A percentile compares a stretch with the other conserved stretches of the same genome.
phyloP scores from a whole-genome alignment of 192 early-diverging fungal genomes.

The Geranomyces michiganensis region DNA sequence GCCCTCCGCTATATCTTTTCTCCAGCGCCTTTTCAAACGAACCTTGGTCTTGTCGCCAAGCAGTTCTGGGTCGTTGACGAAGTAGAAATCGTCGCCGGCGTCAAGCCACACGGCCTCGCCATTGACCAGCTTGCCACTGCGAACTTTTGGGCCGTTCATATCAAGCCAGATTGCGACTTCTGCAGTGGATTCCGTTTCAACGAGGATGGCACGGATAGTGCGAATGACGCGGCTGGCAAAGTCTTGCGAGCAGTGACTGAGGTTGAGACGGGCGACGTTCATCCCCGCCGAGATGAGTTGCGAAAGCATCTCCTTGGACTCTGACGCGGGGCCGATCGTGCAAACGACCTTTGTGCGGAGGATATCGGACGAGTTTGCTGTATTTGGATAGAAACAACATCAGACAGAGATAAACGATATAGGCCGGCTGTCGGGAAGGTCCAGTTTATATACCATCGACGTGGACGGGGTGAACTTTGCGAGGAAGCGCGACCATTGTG shows the following conservation, averaged over 20 bases:
- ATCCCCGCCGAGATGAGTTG: conserved; percentile 55
- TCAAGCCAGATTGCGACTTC: conserved; percentile 63
- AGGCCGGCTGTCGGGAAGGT: neutral
- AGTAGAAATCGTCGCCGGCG: conserved; percentile 57
- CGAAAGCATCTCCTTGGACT: conserved; percentile 44
- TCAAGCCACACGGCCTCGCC: conserved; percentile 47
- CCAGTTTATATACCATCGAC: conserved; percentile 16
- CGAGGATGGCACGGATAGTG: conserved; percentile 45
- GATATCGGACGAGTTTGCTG: conserved; percentile 31
- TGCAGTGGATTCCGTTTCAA: conserved; percentile 38
- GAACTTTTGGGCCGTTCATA: conserved; percentile 64
- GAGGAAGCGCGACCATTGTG: conserved; percentile 25
- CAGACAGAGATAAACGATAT: too few relatives aligned
- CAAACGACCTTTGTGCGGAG: conserved; percentile 52
- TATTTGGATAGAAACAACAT: neutral
- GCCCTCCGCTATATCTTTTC: too few relatives aligned
- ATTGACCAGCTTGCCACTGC: conserved; percentile 53
- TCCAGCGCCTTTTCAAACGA: too few relatives aligned
- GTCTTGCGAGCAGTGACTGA: conserved; percentile 61
- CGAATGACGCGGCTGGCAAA: conserved; percentile 53
- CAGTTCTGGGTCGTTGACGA: conserved; percentile 55
- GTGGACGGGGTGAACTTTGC: conserved; percentile 33
- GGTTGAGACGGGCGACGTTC: conserved; percentile 58
- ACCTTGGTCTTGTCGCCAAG: conserved; percentile 57
- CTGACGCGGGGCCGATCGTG: conserved; percentile 58